Evolutionary conservation across 768 basidiomycete species (phyloP), one percentile per base, ranked within the genome.

Genomic region (Mycena vitilis): DNA sequence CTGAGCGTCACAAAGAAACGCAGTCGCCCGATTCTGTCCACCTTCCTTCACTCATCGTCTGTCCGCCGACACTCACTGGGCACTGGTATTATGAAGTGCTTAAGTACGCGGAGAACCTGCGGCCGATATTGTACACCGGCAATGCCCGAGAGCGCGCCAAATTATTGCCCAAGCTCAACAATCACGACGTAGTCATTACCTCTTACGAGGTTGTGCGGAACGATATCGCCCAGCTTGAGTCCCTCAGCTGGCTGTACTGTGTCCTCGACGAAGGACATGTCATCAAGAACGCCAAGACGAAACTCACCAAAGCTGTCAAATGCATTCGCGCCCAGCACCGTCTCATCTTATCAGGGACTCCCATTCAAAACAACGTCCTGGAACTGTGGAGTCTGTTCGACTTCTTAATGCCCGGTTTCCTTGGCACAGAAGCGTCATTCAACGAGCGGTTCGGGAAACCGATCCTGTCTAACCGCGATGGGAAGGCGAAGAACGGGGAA

Each of bases 321-420:
- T 87, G 85, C 65, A 87, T 99, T 52, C 88, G 87, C 62, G 95
- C 97, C 0, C 91, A 96, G 65, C 98, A 99, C 80, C 91, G 98
- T 25, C 84, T 99, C 23, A 94, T 99, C 75, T 84, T 99, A 4
- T 98, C 96, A 0, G 98, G 98, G 44, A 99, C 98, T 8, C 98
- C 98, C 0, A 99, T 99, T 65, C 98, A 99, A 81, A 99, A 99
- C 78, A 99, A 99, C 76, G 96, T 99, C 2, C 84, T 99, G 56
- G 98, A 99, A 77, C 82, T 99, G 2, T 99, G 98, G 98, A 98
- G 95, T 79, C 82, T 99, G 51, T 99, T 99, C 78, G 98, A 99
- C 80, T 99, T 99, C 82, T 82, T 99, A 72, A 99, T 99, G 98
- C 98, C 98, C 18, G 98, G 98, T 5, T 99, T 99, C 82, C 83